Base-by-base conservation (phyloP, 2,329 filamentous ascomycete species). In the Plenodomus tracheiphilus region DNA sequence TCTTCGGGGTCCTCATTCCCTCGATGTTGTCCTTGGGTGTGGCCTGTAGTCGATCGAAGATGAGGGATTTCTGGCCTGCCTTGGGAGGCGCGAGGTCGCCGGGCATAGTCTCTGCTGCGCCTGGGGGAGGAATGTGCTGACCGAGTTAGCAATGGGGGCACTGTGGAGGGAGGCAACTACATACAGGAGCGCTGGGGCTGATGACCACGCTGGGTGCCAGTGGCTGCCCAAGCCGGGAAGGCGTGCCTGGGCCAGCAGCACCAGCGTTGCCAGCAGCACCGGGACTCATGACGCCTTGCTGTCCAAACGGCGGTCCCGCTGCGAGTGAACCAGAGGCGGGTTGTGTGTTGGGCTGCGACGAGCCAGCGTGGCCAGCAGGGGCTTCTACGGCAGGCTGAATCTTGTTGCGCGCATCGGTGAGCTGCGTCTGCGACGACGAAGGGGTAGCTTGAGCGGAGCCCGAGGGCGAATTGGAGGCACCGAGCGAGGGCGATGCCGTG, bases 1-100 rank as follows among this genome's bases (percentile, higher is more conserved):
- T 85, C 77, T 96, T 96, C 20, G 94, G 94, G 4, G 94, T 97
- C 68, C 93, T 85, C 54, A 97, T 86, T 34, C 94, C 94, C 74
- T 97, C 94, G 30, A 94, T 91, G 53, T 96, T 89, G 75, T 99
- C 94, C 74, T 96, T 96, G 43, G 95, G 95, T 2, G 92, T 96
- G 51, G 93, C 88, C 71, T 97, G 91, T 53, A 97, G 83, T 53
- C 91, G 85, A 72, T 95, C 90, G 74, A 91, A 95, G 65, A 95
- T 85, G 62, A 91, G 78, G 17, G 91, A 94, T 79, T 97, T 97
- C 68, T 88, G 84, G 46, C 91, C 91, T 37, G 89, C 87, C 75
- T 97, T 96, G 16, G 94, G 94, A 45, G 94, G 94, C 22, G 91
- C 91, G 50, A 99, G 85, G 71, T 99, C 94, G 68, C 95, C 91